These are phyloP conservation scores for Penicillium roqueforti DNA, from an alignment of 495 filamentous ascomycete genomes.

Conservation along the genomic window DNA sequence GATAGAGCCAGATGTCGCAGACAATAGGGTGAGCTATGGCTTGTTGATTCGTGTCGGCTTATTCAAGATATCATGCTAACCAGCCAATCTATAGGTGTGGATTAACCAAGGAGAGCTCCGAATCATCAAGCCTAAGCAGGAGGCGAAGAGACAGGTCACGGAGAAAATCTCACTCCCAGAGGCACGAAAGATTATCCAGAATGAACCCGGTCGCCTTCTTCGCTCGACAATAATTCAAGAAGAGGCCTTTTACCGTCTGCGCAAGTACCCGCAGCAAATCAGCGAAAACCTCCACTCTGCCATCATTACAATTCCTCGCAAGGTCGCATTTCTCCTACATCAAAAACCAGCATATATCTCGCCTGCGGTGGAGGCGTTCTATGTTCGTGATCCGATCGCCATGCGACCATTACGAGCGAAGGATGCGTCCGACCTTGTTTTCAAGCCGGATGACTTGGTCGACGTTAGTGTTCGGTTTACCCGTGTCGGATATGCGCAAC, in stretches of 20 bases:
- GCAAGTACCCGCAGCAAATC: slow-evolving; percentile 75
- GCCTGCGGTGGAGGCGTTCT: slow-evolving; percentile 85
- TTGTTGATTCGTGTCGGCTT: background rate
- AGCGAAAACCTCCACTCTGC: slow-evolving; percentile 66
- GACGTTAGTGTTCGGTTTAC: slow-evolving; percentile 76
- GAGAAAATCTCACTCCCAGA: slow-evolving; percentile 54
- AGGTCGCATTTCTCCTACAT: slow-evolving; percentile 76
- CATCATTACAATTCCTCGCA: slow-evolving; percentile 69
- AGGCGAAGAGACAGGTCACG: slow-evolving; percentile 32
- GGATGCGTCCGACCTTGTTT: slow-evolving; percentile 44
- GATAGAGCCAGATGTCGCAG: slow-evolving; percentile 87
- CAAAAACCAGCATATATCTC: slow-evolving; percentile 67
- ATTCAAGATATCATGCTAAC: background rate
- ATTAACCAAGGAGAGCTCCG: slow-evolving; percentile 67
- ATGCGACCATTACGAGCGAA: slow-evolving; percentile 62
- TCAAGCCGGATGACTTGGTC: slow-evolving; percentile 75
- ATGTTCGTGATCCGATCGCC: slow-evolving; percentile 79
- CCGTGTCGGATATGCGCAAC: slow-evolving; percentile 82
- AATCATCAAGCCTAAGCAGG: slow-evolving; percentile 60
- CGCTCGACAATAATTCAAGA: slow-evolving; percentile 69
- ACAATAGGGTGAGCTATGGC: slow-evolving; percentile 58
- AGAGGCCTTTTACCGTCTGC: slow-evolving; percentile 84
- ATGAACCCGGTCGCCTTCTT: slow-evolving; percentile 51
- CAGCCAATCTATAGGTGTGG: slow-evolving; percentile 53
- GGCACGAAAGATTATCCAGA: slow-evolving; percentile 53